Percentiles rank a stretch among this genome's conserved stretches.
Evolutionary conservation across 2,329 filamentous ascomycete genomes (phyloP).

Genomic region (Oidium heveae): DNA sequence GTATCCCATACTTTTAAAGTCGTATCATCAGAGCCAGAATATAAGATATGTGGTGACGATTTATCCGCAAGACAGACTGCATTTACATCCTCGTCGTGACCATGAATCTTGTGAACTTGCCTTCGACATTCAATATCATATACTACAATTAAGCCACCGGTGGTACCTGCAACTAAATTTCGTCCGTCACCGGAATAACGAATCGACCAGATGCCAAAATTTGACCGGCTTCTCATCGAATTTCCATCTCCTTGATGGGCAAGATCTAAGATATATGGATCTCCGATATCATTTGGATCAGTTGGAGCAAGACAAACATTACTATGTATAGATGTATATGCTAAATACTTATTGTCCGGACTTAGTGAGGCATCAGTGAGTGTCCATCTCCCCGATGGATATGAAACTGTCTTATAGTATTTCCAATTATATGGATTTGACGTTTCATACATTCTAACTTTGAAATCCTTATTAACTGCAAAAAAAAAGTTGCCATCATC

Average conservation of each 20-base stretch:
- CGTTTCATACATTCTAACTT: conserved; percentile 91
- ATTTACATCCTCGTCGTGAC: conserved; percentile 77
- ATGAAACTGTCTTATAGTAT: conserved; percentile 75
- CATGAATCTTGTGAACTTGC: conserved; percentile 34
- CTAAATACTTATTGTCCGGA: conserved; percentile 75
- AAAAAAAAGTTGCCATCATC: conserved; percentile 97
- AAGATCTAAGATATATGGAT: conserved; percentile 60
- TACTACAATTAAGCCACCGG: conserved; percentile 53
- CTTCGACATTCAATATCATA: conserved; percentile 72
- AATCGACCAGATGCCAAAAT: conserved; percentile 61
- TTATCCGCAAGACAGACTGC: conserved; percentile 89
- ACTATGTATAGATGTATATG: conserved; percentile 71
- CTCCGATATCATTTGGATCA: conserved; percentile 55
- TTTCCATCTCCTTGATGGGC: conserved; percentile 20
- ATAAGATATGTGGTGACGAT: conserved; percentile 73
- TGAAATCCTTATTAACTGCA: conserved; percentile 74
- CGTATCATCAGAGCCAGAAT: conserved; percentile 84
- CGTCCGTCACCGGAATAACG: conserved; percentile 80
- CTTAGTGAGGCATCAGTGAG: conserved; percentile 82
- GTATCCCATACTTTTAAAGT: conserved; percentile 94
- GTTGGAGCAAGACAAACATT: conserved; percentile 70
- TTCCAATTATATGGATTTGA: conserved; percentile 88
- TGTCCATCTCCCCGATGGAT: conserved; percentile 80
- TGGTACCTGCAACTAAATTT: conserved; percentile 76
- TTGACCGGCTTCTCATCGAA: conserved; percentile 8